These are phyloP conservation scores for Neurospora tetrasperma DNA, from an alignment of 495 filamentous ascomycete genomes.

Conservation along the genomic window DNA sequence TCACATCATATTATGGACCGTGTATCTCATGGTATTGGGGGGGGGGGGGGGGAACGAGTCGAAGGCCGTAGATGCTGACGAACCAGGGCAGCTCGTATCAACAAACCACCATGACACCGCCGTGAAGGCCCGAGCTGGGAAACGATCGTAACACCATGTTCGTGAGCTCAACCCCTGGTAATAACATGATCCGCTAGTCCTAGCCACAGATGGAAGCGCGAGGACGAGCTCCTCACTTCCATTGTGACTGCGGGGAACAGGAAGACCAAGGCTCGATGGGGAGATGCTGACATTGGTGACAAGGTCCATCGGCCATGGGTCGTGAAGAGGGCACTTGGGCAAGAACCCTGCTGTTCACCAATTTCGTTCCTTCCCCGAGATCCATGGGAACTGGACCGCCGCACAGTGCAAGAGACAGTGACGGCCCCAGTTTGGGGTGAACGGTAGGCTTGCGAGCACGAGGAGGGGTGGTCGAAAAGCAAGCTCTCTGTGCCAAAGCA, in stretches of 20 bases:
- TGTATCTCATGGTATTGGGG: background rate
- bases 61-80: background rate
- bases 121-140: background rate
- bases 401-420: background rate
- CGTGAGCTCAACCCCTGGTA: background rate
- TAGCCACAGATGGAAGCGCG: background rate
- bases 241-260: slow-evolving; percentile 15
- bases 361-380: background rate
- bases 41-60: background rate
- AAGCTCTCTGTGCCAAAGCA: background rate
- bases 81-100: background rate
- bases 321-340: slow-evolving; percentile 5
- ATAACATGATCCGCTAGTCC: background rate
- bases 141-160: background rate
- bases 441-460: background rate
- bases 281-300: slow-evolving; percentile 14
- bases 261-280: slow-evolving; percentile 12
- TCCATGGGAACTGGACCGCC: background rate
- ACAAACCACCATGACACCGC: background rate
- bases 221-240: background rate
- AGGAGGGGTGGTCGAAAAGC: background rate
- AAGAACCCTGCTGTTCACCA: background rate
- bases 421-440: background rate
- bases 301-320: slow-evolving; percentile 11
- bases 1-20: background rate